These are phyloP conservation scores for Pugionium dolabratum DNA, from an alignment of 345 rosid genomes.

Conservation along the genomic window DNA sequence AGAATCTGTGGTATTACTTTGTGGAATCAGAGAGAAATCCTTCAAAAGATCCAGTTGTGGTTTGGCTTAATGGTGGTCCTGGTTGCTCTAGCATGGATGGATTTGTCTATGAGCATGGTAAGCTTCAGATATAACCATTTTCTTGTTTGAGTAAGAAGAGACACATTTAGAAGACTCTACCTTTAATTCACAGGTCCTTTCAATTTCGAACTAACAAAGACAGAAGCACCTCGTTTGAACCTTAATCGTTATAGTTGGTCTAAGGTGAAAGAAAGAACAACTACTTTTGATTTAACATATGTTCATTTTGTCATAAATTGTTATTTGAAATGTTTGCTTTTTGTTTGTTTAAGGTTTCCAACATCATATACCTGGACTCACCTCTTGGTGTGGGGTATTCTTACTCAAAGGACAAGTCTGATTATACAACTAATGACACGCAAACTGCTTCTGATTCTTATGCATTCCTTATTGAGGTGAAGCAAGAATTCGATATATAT, in stretches of 20 bases:
- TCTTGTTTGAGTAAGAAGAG: not conserved
- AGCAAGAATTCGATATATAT: not conserved
- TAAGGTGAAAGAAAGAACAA: constrained; percentile 52
- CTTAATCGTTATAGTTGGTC: constrained; percentile 89
- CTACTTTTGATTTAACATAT: not conserved
- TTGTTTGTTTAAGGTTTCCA: constrained; percentile 60
- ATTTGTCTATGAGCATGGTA: constrained; percentile 85
- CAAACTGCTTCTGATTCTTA: constrained; percentile 75
- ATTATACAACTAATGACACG: constrained; percentile 62
- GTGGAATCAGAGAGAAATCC: constrained; percentile 76
- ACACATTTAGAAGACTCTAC: too few species aligned
- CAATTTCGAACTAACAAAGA: constrained; percentile 58
- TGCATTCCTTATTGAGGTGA: constrained; percentile 71
- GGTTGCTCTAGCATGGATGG: constrained; percentile 98
- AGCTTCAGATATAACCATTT: not conserved
- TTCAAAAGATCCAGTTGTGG: constrained; percentile 69
- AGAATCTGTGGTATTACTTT: constrained; percentile 73
- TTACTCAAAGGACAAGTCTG: constrained; percentile 58
- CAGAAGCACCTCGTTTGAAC: constrained; percentile 51
- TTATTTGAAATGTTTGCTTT: not conserved
- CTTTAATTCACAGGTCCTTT: constrained; percentile 60
- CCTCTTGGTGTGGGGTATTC: constrained; percentile 89
- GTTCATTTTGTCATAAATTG: not conserved
- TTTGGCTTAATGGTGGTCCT: constrained; percentile 97
- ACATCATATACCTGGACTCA: constrained; percentile 73